phyloP scores from a whole-genome alignment of 441 rosid species.

The Capsella rubella region DNA sequence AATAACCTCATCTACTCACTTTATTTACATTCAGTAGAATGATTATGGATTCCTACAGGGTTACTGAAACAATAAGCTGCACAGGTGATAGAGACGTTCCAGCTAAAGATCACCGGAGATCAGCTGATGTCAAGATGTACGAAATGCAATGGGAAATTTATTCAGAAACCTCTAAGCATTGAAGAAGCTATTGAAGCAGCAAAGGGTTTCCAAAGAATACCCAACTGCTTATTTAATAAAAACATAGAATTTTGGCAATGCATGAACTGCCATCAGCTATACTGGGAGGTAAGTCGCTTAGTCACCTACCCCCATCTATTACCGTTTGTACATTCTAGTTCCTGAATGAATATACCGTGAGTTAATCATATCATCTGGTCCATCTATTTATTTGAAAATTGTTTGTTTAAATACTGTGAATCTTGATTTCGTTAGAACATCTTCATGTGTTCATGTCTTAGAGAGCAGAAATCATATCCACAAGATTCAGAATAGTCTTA shows the following conservation, averaged over 20 bases:
- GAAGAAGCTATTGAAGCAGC: slow-evolving; percentile 96
- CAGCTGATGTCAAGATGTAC: slow-evolving; percentile 93
- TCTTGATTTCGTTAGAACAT: neutral
- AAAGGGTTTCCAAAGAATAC: slow-evolving; percentile 92
- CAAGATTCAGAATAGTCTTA: neutral
- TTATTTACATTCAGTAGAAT: slow-evolving; percentile 2
- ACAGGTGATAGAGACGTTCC: slow-evolving; percentile 79
- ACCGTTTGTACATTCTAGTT: slow-evolving; percentile 6
- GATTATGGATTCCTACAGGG: neutral
- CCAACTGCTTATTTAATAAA: slow-evolving; percentile 79
- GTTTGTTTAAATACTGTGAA: neutral
- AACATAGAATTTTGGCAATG: slow-evolving; percentile 93
- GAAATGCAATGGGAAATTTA: slow-evolving; percentile 90
- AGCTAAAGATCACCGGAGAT: slow-evolving; percentile 71
- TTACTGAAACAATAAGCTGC: slow-evolving; percentile 33
- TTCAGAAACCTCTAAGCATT: slow-evolving; percentile 76
- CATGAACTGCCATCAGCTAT: slow-evolving; percentile 88
- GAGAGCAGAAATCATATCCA: slow-evolving; percentile 8
- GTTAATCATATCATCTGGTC: slow-evolving; percentile 13
- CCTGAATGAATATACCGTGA: neutral
- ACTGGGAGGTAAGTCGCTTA: slow-evolving; percentile 80
- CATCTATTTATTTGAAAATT: neutral
- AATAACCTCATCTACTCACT: neutral
- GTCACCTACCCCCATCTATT: neutral
- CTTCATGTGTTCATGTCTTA: neutral